Evolutionary conservation across 768 basidiomycete genomes (phyloP).

Genomic region (Hemileccinum impolitum): DNA sequence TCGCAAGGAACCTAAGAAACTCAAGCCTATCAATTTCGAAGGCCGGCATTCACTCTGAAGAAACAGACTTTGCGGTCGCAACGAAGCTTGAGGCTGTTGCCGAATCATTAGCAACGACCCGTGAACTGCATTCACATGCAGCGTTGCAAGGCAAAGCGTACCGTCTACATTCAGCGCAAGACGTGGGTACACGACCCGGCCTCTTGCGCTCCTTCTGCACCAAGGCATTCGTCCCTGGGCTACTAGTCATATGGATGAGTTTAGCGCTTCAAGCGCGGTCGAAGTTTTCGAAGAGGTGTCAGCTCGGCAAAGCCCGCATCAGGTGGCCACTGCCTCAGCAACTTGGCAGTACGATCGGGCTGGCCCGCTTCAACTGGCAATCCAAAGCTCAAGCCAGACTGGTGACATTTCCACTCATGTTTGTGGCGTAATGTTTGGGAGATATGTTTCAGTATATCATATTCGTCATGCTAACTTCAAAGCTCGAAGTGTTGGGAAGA

Average conservation of each 20-base stretch:
- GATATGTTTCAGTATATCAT: no score
- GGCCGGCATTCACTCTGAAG: neutral
- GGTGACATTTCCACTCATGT: no score
- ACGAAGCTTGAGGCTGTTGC: constrained; percentile 52
- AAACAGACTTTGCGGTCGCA: constrained; percentile 58
- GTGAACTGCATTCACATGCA: neutral
- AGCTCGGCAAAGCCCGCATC: constrained; percentile 9
- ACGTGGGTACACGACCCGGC: constrained; percentile 46
- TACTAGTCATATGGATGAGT: constrained; percentile 1
- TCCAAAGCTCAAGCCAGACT: no score
- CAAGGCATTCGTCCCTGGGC: constrained; percentile 6
- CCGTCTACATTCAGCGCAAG: constrained; percentile 41
- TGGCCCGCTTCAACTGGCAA: no score
- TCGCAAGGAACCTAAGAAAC: constrained; percentile 64
- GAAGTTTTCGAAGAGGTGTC: neutral
- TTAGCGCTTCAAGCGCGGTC: neutral
- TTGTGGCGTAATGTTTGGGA: no score
- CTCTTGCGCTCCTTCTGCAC: constrained; percentile 39
- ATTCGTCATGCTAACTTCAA: no score
- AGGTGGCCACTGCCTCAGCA: no score
- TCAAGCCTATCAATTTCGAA: constrained; percentile 12
- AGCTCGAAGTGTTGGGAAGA: no score
- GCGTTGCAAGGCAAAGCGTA: constrained; percentile 9
- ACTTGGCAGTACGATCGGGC: no score
- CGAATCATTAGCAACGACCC: neutral